Base-by-base conservation (phyloP, 148 eudicot genomes). In the Spergularia marina region DNA sequence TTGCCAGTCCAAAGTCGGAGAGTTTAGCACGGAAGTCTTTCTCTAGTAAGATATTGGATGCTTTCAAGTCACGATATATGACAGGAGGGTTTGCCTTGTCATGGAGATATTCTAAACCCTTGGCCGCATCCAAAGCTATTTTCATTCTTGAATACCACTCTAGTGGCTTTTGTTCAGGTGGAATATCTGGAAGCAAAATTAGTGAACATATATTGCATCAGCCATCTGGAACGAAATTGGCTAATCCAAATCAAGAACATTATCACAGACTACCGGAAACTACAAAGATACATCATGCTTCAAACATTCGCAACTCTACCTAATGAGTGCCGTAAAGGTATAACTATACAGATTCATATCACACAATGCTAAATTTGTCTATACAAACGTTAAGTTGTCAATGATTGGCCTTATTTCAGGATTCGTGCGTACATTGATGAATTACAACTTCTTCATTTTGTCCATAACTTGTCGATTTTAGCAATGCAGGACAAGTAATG, bases 1-100 rank as follows among this genome's bases (percentile, higher is more conserved):
- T 87, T 53, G 90, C 90, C 47, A 87, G 71, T 65, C 90, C 90
- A 74, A 85, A 87, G 67, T 87, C 90, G 10, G 88, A 87, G 64
- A 87, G 82, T 73, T 87, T 87, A 9, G 90, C 84, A 72, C 73
- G 77, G 70, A 74, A 85, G 72, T 87, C 73, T 16, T 72, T 72
- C 49, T 85, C 88, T 6, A 87, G 75, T 76, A 87, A 83, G 41
- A 87, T 85, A 65, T 87, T 87, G 1, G 86, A 83, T 25, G 90
- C 71, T 75, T 87, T 87, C 75, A 87, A 75, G 66, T 87, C 90
- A 14, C 90, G 80, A 49, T 83, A 87, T 6, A 87, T 85, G 15
- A 87, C 84, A 0, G 88, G 85, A 59, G 90, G 90, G 20, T 81
- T 72, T 9, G 88, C 86, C 71, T 69, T 81, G 39, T 85, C 83